These are phyloP conservation scores for Coemansia sp. DNA, from an alignment of 192 early-diverging fungal species.

Conservation along the genomic window DNA sequence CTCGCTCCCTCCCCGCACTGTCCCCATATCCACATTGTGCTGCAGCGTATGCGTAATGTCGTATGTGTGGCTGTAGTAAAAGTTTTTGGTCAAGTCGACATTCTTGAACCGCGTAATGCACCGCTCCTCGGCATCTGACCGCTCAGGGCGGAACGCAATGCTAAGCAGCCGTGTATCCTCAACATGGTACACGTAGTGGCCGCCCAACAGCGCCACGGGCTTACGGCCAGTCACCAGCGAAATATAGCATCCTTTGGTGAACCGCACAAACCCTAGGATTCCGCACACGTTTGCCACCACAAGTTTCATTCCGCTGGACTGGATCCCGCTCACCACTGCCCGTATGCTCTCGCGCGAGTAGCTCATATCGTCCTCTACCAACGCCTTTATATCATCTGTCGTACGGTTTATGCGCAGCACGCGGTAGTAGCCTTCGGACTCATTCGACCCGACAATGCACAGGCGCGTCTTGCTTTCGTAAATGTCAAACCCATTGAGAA, in stretches of 20 bases:
- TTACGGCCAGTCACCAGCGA: constrained; percentile 77
- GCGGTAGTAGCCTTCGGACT: constrained; percentile 69
- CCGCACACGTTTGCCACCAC: constrained; percentile 31
- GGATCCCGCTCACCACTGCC: constrained; percentile 73
- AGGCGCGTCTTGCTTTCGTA: constrained; percentile 87
- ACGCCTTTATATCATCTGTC: constrained; percentile 57
- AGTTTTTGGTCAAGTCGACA: constrained; percentile 91
- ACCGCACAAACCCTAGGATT: constrained; percentile 76
- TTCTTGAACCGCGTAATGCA: constrained; percentile 86
- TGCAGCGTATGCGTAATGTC: constrained; percentile 92
- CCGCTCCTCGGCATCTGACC: constrained; percentile 71
- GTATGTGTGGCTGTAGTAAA: constrained; percentile 97
- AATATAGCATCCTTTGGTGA: constrained; percentile 92
- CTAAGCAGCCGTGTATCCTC: constrained; percentile 81
- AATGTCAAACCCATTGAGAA: constrained; percentile 73
- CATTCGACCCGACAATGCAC: constrained; percentile 82
- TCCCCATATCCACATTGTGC: constrained; percentile 58
- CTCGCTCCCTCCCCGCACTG: background rate
- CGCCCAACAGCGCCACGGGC: constrained; percentile 89
- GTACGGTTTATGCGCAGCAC: constrained; percentile 90
- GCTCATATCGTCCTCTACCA: constrained; percentile 78
- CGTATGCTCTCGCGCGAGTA: constrained; percentile 72
- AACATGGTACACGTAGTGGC: constrained; percentile 94
- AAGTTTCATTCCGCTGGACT: constrained; percentile 61
- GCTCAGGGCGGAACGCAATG: constrained; percentile 69